phyloP scores from a whole-genome alignment of 257 asterid genomes.

The Plectranthus barbatus region DNA sequence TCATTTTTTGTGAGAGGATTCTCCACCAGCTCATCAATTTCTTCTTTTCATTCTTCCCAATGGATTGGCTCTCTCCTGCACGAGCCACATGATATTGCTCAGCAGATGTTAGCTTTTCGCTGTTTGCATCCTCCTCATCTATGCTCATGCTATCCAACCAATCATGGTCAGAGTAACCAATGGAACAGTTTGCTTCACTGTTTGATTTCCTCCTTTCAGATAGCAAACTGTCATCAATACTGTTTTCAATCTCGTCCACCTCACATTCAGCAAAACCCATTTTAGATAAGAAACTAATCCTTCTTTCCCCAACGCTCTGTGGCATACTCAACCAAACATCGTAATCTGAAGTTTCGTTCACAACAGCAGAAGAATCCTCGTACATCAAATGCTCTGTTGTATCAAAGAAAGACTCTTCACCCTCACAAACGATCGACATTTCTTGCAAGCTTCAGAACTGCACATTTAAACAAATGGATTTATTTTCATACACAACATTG shows the following conservation, averaged over 20 bases:
- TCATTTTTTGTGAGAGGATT: conserved; percentile 22
- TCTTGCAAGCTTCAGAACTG: conserved; percentile 24
- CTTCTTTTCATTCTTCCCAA: conserved; percentile 23
- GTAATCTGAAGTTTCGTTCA: conserved; percentile 17
- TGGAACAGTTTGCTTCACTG: conserved; percentile 38
- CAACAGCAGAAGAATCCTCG: conserved; percentile 25
- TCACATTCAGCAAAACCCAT: conserved; percentile 41
- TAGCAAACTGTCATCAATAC: conserved; percentile 16
- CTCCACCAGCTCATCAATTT: conserved; percentile 49
- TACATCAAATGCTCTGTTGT: conserved; percentile 30
- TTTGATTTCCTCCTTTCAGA: conserved; percentile 35
- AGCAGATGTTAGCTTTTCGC: neutral
- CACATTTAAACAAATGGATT: conserved; percentile 26
- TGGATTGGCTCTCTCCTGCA: neutral
- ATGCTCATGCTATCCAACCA: conserved; percentile 24
- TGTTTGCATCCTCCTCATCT: conserved; percentile 10
- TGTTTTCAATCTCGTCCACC: conserved; percentile 8
- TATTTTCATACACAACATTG: conserved; percentile 5
- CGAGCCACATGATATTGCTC: conserved; percentile 1
- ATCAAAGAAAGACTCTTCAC: conserved; percentile 65
- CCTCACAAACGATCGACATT: conserved; percentile 41
- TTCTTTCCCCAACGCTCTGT: conserved; percentile 48
- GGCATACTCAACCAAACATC: conserved; percentile 68
- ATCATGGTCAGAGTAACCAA: conserved; percentile 31
- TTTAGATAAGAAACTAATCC: conserved; percentile 26